These are phyloP conservation scores for Solanum hybrid DNA, from an alignment of 305 asterid genomes.

Conservation along the genomic window DNA sequence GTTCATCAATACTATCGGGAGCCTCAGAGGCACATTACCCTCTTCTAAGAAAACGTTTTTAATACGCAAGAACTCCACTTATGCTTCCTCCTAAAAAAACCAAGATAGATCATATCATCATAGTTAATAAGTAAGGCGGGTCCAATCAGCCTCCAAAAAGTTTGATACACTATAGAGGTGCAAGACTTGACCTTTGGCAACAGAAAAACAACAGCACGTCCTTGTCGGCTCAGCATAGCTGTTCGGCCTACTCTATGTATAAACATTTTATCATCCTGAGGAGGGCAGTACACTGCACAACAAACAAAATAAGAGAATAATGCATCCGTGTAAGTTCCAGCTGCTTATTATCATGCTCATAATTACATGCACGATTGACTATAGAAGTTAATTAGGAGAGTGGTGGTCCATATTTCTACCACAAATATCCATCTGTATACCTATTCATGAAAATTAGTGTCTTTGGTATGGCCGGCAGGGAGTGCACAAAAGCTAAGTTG, in stretches of 20 bases:
- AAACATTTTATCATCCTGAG: conserved; percentile 87
- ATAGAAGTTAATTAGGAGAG: not conserved
- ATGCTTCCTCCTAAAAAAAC: conserved; percentile 65
- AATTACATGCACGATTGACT: not conserved
- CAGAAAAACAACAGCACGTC: conserved; percentile 69
- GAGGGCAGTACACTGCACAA: conserved; percentile 73
- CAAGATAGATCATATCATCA: conserved; percentile 6
- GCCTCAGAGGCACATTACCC: conserved; percentile 45
- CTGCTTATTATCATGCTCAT: conserved; percentile 6
- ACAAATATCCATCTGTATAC: not conserved
- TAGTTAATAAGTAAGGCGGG: not conserved
- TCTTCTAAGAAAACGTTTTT: conserved; percentile 69
- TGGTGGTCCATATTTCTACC: not conserved
- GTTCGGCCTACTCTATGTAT: conserved; percentile 94
- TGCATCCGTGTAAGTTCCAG: conserved; percentile 9
- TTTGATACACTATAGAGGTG: not conserved
- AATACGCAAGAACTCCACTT: conserved; percentile 57
- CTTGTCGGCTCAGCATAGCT: conserved; percentile 85
- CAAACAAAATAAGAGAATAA: conserved; percentile 11
- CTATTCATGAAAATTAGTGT: not conserved
- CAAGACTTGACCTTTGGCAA: conserved; percentile 56
- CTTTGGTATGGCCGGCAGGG: not conserved
- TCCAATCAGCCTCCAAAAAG: not conserved
- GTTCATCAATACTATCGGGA: conserved; percentile 64
- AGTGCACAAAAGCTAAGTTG: not conserved